Percentiles rank a stretch among this genome's conserved stretches.
Conservation (phyloP, 768 basidiomycete species). For the Naganishia onofrii region DNA sequence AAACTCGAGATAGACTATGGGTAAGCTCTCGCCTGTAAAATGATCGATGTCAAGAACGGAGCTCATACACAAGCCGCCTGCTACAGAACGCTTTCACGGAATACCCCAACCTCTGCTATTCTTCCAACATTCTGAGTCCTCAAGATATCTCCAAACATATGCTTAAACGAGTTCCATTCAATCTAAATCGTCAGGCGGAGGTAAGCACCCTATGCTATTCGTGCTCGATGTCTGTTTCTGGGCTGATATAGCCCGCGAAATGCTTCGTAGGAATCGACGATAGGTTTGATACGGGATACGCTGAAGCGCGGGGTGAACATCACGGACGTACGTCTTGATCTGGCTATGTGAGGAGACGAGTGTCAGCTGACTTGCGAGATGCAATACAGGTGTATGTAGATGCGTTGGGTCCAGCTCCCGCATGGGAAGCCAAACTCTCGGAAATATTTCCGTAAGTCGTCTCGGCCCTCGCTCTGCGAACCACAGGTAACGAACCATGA, state of each 20-base stretch:
- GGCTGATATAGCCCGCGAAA: background rate
- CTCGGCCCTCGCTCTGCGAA: background rate
- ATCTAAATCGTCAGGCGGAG: conserved; percentile 59
- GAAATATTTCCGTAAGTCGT: conserved; percentile 63
- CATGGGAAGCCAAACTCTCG: conserved; percentile 80
- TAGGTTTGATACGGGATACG: conserved; percentile 79
- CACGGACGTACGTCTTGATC: conserved; percentile 61
- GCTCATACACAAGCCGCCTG: background rate
- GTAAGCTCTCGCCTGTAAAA: conserved; percentile 60
- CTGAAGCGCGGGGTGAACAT: conserved; percentile 75
- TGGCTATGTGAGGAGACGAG: background rate
- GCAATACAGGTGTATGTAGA: conserved; percentile 80
- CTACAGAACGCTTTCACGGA: conserved; percentile 35
- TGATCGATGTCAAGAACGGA: conserved; percentile 57
- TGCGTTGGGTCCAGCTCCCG: conserved; percentile 80
- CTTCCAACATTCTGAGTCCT: conserved; percentile 62
- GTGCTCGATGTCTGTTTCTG: background rate
- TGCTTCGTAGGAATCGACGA: conserved; percentile 82
- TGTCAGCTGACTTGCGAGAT: conserved; percentile 25
- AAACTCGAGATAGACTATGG: conserved; percentile 58
- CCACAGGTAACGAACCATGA: background rate
- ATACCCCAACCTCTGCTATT: conserved; percentile 46
- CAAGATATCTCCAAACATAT: conserved; percentile 88
- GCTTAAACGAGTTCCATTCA: conserved; percentile 76
- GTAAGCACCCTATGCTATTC: conserved; percentile 29